Evolutionary conservation across 108 stramenopile species (phyloP), one percentile per base, ranked within the genome.

Genomic region (Pseudonitzschia multistriata): DNA sequence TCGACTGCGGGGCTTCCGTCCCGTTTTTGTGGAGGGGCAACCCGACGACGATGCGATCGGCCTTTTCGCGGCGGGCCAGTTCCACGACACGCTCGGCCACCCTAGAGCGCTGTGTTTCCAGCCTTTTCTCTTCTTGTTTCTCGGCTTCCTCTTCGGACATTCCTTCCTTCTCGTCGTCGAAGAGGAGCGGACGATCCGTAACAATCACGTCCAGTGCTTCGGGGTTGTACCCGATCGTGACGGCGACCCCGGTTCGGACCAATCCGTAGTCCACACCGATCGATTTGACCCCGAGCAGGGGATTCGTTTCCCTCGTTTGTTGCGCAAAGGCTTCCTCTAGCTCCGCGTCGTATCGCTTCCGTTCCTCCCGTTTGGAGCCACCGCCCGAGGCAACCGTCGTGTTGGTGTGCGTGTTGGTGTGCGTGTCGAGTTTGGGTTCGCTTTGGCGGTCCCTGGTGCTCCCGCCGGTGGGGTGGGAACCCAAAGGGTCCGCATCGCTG

Each of bases 251-350:
- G 11, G 92, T 93, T 11, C 88, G 84, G 36, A 79, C 81, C 10
- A 88, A 71, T 10, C 92, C 92, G 56, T 89, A 93, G 67, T 93
- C 92, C 22, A 93, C 86, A 0, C 92, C 92, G 49, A 93, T 74
- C 0, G 85, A 85, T 59, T 79, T 83, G 31, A 81, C 52, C 6
- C 82, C 85, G 37, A 86, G 30, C 47, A 82, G 42, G 28, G 45
- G 66, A 71, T 59, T 59, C 13, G 3, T 59, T 59, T 59, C 35
- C 31, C 35, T 59, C 13, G 35, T 59, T 36, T 59, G 57, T 59
- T 59, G 31, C n/a, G 57, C 57, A 24, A 59, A 59, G 31, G 57
- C 57, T 59, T 59, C 57, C 35, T 59, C 57, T 5, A 59, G 57
- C 35, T 59, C 57, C 11, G 57, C 15, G 35, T 33, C 57, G 57